A percentile compares a stretch with the other conserved stretches of the same genome.
Evolutionary conservation across 805 yeast species (phyloP).

Genomic region (Diddensiella caesifluorescens): DNA sequence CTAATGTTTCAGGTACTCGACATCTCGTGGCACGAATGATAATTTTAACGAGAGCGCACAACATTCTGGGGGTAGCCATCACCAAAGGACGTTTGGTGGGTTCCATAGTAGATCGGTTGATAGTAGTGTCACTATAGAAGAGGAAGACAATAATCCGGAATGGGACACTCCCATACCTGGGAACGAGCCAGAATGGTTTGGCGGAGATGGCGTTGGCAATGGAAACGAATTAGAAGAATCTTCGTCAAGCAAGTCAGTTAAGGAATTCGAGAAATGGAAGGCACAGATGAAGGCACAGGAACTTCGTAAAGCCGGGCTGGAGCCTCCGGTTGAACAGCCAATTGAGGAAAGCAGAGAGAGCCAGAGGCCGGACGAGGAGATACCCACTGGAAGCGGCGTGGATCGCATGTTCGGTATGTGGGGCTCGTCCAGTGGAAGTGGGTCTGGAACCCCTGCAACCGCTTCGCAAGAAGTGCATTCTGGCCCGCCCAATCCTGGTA

Average conservation of each 20-base stretch:
- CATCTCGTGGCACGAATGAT: no score
- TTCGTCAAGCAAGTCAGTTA: slow-evolving; percentile 21
- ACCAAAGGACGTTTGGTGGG: no score
- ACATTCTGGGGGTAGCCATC: no score
- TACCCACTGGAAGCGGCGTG: slow-evolving; percentile 10
- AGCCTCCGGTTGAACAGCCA: slow-evolving; percentile 7
- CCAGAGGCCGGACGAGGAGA: slow-evolving; percentile 1
- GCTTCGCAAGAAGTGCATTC: not conserved
- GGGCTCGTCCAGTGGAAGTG: no score
- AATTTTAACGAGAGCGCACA: no score
- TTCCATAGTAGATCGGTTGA: no score
- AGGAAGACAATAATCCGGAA: slow-evolving; percentile 10
- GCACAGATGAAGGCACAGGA: slow-evolving; percentile 27
- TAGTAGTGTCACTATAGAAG: not conserved
- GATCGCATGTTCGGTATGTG: slow-evolving; percentile 23
- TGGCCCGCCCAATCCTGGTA: slow-evolving; percentile 3
- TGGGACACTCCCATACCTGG: slow-evolving; percentile 10
- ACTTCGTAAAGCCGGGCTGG: slow-evolving; percentile 20
- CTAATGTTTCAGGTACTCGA: no score
- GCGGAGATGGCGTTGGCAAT: not conserved
- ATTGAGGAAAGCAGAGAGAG: not conserved
- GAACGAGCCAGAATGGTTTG: slow-evolving; percentile 16
- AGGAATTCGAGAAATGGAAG: slow-evolving; percentile 31
- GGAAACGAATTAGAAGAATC: slow-evolving; percentile 5
- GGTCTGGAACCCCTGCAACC: not conserved